These are phyloP conservation scores for Lactarius akahatsu DNA, from an alignment of 768 basidiomycete species.

Conservation along the genomic window DNA sequence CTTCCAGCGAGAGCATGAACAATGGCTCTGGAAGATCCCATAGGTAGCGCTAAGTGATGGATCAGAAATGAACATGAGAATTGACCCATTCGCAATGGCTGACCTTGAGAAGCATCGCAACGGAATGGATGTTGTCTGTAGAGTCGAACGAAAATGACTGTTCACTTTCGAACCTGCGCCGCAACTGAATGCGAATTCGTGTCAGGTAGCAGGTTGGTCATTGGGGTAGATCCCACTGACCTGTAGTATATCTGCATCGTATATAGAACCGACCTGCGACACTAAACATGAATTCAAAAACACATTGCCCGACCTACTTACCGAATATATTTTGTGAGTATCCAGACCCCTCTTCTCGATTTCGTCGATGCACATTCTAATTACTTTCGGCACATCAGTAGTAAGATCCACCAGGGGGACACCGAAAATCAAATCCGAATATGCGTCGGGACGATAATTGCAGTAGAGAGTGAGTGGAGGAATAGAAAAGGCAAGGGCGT, in stretches of 20 bases:
- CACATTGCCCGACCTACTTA: background rate
- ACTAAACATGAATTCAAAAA: background rate
- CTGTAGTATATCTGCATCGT: background rate
- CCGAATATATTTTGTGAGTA: background rate
- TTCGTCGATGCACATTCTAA: background rate
- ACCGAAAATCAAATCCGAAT: background rate
- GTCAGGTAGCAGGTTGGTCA: background rate
- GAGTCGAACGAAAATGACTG: background rate
- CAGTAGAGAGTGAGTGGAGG: background rate
- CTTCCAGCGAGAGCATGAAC: background rate
- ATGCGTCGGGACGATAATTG: background rate
- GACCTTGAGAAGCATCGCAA: background rate
- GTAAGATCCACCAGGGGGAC: background rate
- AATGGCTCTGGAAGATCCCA: background rate
- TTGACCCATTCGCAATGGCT: background rate
- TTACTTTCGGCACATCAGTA: background rate
- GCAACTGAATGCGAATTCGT: background rate
- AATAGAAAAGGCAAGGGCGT: background rate
- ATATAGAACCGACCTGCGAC: background rate
- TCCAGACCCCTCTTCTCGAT: background rate
- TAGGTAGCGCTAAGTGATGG: background rate
- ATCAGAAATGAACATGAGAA: background rate
- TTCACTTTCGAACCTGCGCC: background rate
- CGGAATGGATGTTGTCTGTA: background rate
- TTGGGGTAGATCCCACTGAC: background rate